Evolutionary conservation across 2,329 filamentous ascomycete genomes (phyloP).

Genomic region (Penicillium hordei): DNA sequence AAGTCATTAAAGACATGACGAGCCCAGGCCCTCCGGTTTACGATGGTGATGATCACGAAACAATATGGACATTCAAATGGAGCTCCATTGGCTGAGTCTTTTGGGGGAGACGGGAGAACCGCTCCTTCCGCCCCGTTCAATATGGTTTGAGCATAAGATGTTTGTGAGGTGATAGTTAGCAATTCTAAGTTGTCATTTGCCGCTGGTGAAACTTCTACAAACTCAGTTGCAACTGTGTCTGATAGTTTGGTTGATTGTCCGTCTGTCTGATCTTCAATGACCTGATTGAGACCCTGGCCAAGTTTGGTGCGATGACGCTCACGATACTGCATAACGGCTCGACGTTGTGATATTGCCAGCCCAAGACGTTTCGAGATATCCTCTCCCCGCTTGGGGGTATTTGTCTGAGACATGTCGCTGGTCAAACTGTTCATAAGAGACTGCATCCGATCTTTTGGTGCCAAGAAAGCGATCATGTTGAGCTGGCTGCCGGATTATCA

Average conservation of each 20-base stretch:
- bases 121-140: not conserved
- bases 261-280: not conserved
- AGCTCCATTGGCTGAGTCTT: slow-evolving; percentile 18
- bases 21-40: slow-evolving; percentile 32
- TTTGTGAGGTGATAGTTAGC: not conserved
- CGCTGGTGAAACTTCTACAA: not conserved
- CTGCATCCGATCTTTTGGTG: not conserved
- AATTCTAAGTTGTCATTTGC: not conserved
- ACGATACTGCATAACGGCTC: slow-evolving; percentile 42
- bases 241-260: slow-evolving; percentile 7
- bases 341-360: slow-evolving; percentile 25
- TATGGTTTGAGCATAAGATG: not conserved
- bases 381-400: not conserved
- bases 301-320: slow-evolving; percentile 39
- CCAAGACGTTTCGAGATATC: slow-evolving; percentile 7
- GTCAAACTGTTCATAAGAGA: not conserved
- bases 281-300: slow-evolving; percentile 18
- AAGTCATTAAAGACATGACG: slow-evolving; percentile 44
- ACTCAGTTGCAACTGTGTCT: slow-evolving; percentile 4
- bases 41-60: slow-evolving; percentile 36
- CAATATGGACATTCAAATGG: slow-evolving; percentile 46
- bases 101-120: slow-evolving; percentile 31
- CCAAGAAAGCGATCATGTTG: slow-evolving; percentile 33
- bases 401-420: not conserved
- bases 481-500: slow-evolving; percentile 41